Evolutionary conservation across 2,329 filamentous ascomycete genomes (phyloP), one percentile per base, ranked within the genome.

Genomic region (Penicillium janthinellum): DNA sequence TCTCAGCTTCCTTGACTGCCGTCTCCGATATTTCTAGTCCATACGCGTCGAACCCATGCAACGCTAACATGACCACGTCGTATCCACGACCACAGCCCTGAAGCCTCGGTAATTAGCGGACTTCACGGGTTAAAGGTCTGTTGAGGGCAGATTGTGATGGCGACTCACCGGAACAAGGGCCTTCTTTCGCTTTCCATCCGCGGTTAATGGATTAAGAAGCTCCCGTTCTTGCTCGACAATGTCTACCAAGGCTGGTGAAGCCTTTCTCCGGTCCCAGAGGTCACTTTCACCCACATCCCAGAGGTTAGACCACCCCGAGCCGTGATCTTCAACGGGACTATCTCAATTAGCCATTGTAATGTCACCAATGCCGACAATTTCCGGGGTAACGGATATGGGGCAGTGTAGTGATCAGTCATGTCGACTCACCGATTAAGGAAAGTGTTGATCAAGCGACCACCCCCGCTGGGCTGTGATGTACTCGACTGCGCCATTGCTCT

Each of bases 41-140:
- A 42, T 64, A 69, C 1, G 59, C 70, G 35, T 73, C 69, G 34
- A 72, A 74, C 1, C 71, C 73, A 54, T 74, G 72, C 2, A 74
- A 57, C 10, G 71, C 70, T 3, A 75, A 55, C 67, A 71, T 69
- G 42, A 73, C 61, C 1, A 71, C 70, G 34, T 75, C 73, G 48
- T 75, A 74, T 7, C 73, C 73, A 35, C 63, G 60, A n/a, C 72
- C 73, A 55, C 73, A 74, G n/a, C 71, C 71, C 71, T 73, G 48
- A 12, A 31, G 54, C 17, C 11, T 38, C 25, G 20, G 11, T 22
- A 6, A 8, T 44, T 15, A 50, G n/a, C 14, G 45, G 22, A 14
- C 44, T 25, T 34, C 39, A 7, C 25, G 14, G 8, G 11, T 20
- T 17, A 12, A 20, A 37, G n/a, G 14, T 48, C 10, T 25, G 5